Evolutionary conservation across 2,329 filamentous ascomycete species (phyloP).

Genomic region (Triangularia setosa): DNA sequence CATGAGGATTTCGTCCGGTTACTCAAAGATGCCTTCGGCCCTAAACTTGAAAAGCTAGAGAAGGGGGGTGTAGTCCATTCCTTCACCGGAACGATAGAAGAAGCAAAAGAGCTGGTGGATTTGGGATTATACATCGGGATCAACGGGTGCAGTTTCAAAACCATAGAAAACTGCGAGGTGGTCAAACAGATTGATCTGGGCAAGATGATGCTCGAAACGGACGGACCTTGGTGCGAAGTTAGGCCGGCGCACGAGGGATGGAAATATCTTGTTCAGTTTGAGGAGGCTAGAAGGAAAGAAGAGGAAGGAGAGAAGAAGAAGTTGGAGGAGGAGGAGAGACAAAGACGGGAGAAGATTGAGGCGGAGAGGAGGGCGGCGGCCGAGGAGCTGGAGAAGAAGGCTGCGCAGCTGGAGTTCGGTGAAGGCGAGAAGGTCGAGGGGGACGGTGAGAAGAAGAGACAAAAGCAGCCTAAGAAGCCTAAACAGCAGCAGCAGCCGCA

Average conservation of each 20-base stretch:
- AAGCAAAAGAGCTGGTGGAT: slow-evolving; percentile 76
- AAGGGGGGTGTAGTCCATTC: slow-evolving; percentile 85
- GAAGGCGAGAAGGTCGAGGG: neutral
- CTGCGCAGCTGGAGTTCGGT: neutral
- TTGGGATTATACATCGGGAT: slow-evolving; percentile 88
- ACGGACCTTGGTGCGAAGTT: slow-evolving; percentile 97
- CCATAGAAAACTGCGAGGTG: slow-evolving; percentile 81
- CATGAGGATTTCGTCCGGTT: slow-evolving; percentile 77
- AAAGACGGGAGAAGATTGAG: neutral
- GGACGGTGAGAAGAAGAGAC: slow-evolving; percentile 8
- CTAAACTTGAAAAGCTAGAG: slow-evolving; percentile 61
- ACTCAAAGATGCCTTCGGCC: slow-evolving; percentile 55
- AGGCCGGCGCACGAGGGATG: slow-evolving; percentile 82
- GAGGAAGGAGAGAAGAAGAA: slow-evolving; percentile 14
- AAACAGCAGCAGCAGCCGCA: slow-evolving; percentile 29
- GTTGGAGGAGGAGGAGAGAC: neutral
- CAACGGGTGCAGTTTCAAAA: slow-evolving; percentile 96
- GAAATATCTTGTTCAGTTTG: slow-evolving; percentile 56
- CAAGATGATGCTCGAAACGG: slow-evolving; percentile 87
- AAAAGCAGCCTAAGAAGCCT: slow-evolving; percentile 29
- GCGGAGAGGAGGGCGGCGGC: neutral
- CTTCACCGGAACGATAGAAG: slow-evolving; percentile 83
- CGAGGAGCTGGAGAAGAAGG: neutral
- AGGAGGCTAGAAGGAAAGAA: slow-evolving; percentile 22
- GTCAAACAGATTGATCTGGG: slow-evolving; percentile 76